Base-by-base conservation (phyloP, 2,329 filamentous ascomycete genomes). In the Colletotrichum sp. region DNA sequence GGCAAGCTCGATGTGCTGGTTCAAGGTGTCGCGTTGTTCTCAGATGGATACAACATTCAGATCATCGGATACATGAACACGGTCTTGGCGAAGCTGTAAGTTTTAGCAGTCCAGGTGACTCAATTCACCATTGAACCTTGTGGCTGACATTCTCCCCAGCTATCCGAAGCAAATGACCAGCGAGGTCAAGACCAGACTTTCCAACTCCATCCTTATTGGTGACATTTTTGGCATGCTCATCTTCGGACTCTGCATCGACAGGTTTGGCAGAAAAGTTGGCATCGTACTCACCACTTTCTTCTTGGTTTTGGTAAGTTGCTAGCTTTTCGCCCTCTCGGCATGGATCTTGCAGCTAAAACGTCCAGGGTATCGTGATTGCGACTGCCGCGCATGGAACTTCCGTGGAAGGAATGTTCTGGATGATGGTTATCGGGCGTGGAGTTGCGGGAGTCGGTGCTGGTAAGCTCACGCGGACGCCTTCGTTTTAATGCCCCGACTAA, bases 371-470 rank as follows among this genome's bases (percentile, higher is more conserved):
- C 3, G 84, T 88, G 3, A 77, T 89, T 15, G 85, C 87, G 1
- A 87, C 86, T 1, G 88, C 87, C 6, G 82, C 86, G 0, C 81
- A 86, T 72, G 87, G 87, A 8, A 77, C 81, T 4, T 88, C 86
- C 1, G 82, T 84, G 29, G 69, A 84, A 13, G 86, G 86, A 68
- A 88, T 89, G 85, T 87, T 88, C 65, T 89, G 87, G 87, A 89
- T 89, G 84, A 85, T 89, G 84, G 88, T 86, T 0, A 80, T 89
- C 27, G 85, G 87, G 2, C 84, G 88, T 32, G 88, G 88, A 3
- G 82, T 89, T 25, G 85, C 86, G 15, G 87, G 88, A 4, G 87
- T 89, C 22, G 88, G 88, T 61, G 83, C 86, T 5, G 88, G 86
- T 79, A 71, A 71, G 79, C 75, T 1, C 25, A 15, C 12, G 15